These are phyloP conservation scores for Heracleum sosnowskyi DNA, from an alignment of 129 eudicot species.

Conservation along the genomic window DNA sequence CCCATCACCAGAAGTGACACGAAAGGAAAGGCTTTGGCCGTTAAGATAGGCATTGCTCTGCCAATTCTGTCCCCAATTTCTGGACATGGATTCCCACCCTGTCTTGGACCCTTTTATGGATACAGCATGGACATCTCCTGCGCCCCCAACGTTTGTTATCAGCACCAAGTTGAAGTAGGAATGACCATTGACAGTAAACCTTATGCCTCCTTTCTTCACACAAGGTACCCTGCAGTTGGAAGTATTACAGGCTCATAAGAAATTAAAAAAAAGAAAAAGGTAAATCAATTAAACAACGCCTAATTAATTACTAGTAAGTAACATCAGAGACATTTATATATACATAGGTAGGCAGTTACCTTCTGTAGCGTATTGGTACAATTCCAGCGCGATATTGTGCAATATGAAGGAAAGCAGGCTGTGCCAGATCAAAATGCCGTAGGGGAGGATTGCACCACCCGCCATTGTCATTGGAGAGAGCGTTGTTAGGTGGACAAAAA, in stretches of 20 bases:
- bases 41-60: constrained; percentile 53
- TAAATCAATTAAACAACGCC: too few species aligned
- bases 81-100: constrained; percentile 56
- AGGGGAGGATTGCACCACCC: constrained; percentile 81
- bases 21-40: constrained; percentile 58
- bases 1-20: constrained; percentile 48
- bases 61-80: constrained; percentile 85
- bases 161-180: constrained; percentile 66
- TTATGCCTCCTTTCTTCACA: constrained; percentile 59
- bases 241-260: not conserved
- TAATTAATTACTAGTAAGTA: too few species aligned
- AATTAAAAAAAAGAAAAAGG: not conserved
- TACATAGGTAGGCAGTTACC: constrained; percentile 12
- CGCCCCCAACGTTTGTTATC: constrained; percentile 66
- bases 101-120: constrained; percentile 57
- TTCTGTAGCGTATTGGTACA: constrained; percentile 51
- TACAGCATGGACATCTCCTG: constrained; percentile 53
- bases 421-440: constrained; percentile 53
- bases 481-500: constrained; percentile 69
- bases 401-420: constrained; percentile 57
- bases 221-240: constrained; percentile 45
- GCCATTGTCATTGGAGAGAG: constrained; percentile 54
- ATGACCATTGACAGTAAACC: constrained; percentile 73
- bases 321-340: too few species aligned
- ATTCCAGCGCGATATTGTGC: constrained; percentile 62